A percentile compares a stretch with the other conserved stretches of the same genome.
These are phyloP conservation scores for Apocynum venetum DNA, from an alignment of 257 asterid genomes.

Conservation along the genomic window DNA sequence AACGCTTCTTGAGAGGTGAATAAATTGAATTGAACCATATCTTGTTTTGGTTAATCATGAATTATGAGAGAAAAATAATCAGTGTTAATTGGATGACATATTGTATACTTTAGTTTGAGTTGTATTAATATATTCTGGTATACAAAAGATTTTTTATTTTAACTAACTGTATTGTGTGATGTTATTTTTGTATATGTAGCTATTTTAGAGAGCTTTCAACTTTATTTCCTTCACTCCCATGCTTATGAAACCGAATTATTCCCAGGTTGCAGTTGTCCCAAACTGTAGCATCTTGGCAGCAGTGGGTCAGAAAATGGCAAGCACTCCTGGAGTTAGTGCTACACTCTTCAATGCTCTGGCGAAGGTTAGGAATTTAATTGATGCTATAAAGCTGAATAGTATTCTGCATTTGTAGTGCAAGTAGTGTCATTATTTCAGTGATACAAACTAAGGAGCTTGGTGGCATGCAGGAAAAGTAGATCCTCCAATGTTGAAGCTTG, in stretches of 20 bases:
- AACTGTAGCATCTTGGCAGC: slow-evolving; percentile 98
- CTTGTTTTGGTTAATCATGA: not conserved
- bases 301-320: slow-evolving; percentile 99
- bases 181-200: not conserved
- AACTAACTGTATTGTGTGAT: not conserved
- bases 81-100: not conserved
- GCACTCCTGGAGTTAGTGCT: slow-evolving; percentile 99
- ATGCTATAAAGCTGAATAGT: slow-evolving; percentile 12
- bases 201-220: slow-evolving; percentile 11
- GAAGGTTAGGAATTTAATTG: slow-evolving; percentile 42
- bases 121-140: not conserved
- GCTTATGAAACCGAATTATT: slow-evolving; percentile 13
- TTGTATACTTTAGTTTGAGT: not conserved
- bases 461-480: not conserved
- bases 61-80: not conserved
- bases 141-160: not conserved
- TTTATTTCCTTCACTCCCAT: slow-evolving; percentile 6
- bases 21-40: not conserved
- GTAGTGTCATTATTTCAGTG: not conserved
- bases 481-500: not conserved
- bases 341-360: slow-evolving; percentile 96
- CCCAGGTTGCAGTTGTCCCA: slow-evolving; percentile 85
- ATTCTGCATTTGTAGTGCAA: not conserved
- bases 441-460: not conserved
- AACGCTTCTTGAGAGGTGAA: not conserved